Conservation (phyloP, 257 asterid genomes). For the Fraxinus pennsylvanica region DNA sequence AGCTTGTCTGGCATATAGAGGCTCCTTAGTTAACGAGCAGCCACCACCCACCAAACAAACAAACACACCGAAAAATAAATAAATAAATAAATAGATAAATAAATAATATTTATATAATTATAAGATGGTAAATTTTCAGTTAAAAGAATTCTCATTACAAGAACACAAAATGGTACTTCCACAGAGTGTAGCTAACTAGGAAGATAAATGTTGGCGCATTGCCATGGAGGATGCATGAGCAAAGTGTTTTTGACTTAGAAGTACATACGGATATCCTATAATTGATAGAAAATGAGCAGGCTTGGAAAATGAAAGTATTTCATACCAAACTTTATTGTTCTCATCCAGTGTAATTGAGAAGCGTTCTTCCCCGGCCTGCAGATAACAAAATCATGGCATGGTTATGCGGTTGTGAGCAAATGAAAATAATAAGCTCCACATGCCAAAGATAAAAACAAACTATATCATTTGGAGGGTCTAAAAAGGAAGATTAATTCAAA, state of each 20-base stretch:
- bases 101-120: background rate
- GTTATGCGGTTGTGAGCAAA: background rate
- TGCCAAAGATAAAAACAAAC: conserved; percentile 7
- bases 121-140: background rate
- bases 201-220: conserved; percentile 60
- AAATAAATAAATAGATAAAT: too few relatives aligned
- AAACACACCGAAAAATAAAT: background rate
- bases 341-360: conserved; percentile 92
- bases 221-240: conserved; percentile 75
- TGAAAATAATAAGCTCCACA: background rate
- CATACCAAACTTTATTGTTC: conserved; percentile 86
- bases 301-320: conserved; percentile 80
- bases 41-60: background rate
- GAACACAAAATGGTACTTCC: background rate
- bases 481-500: background rate
- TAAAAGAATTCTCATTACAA: background rate
- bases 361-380: conserved; percentile 96
- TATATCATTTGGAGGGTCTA: background rate
- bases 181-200: conserved; percentile 16
- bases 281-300: conserved; percentile 71
- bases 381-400: conserved; percentile 20
- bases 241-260: conserved; percentile 72
- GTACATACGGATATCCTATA: conserved; percentile 80
- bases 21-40: too few relatives aligned
- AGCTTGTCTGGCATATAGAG: too few relatives aligned